Base-by-base conservation (phyloP, 139 green algal genomes). In the Penium margaritaceum region DNA sequence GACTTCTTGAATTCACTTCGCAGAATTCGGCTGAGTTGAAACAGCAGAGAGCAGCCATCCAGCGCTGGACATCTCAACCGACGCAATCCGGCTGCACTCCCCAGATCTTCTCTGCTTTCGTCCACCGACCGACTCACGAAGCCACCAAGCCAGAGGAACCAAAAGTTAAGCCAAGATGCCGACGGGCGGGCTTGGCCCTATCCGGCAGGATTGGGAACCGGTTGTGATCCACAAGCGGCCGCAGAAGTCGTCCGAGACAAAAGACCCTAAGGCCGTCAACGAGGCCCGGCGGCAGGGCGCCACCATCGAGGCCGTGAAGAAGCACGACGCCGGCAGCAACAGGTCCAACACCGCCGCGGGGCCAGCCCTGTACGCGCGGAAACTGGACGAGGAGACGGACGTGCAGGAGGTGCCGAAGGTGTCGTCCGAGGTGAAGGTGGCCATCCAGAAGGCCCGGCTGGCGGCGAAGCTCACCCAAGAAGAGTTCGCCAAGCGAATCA, bases 401-500 rank as follows among this genome's bases (percentile, higher is more conserved):
- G 66, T 84, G 68, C 57, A 83, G 36, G 70, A 44, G 7, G 36
- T 83, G 1, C 68, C 80, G 34, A 78, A 53, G 36, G 93, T 98
- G n/a, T 90, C 83, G 12, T 88, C 84, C 15, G 91, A 95, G 41
- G 85, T 98, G 43, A 98, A 97, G 78, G 94, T 92, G 77, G 87
- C 89, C 51, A 98, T 98, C 41, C 75, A 90, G 34, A 83, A 91
- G 65, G 94, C 90, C 14, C 75, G 94, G 14, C 86, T 95, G 19
- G 94, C 87, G 6, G 97, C 97, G 82, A 98, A 98, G 83, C 71
- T 97, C 47, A 98, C 94, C 1, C 94, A 98, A 70, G 89, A 90
- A 34, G 91, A 97, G 79, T 83, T 96, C 24, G 91, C 85, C 14
- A 70, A 80, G 74, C 30, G 34, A 34, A 79, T 79, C 39, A 79